Percentiles rank a stretch among this genome's conserved stretches.
Evolutionary conservation across 2,329 filamentous ascomycete species (phyloP).

Genomic region (Paracoccidioides brasiliensis): DNA sequence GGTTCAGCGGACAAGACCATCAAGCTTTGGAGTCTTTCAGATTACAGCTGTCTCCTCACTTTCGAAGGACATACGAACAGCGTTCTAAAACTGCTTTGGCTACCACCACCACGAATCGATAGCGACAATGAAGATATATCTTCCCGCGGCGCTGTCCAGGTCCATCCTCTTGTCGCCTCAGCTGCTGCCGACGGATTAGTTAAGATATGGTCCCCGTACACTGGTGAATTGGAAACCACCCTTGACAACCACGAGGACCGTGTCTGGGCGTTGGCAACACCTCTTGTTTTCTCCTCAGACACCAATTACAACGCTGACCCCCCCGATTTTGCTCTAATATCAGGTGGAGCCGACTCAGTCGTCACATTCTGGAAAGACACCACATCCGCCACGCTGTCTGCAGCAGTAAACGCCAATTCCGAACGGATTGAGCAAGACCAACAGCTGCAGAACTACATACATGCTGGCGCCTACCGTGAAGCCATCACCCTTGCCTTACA

Average conservation of each 20-base stretch:
- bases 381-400: conserved; percentile 63
- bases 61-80: conserved; percentile 96
- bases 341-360: conserved; percentile 82
- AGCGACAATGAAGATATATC: conserved; percentile 20
- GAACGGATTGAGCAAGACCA: conserved; percentile 88
- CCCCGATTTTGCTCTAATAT: conserved; percentile 60
- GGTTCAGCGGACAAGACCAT: conserved; percentile 93
- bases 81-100: conserved; percentile 85
- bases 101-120: conserved; percentile 40
- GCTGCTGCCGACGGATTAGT: conserved; percentile 90
- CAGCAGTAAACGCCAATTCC: conserved; percentile 58
- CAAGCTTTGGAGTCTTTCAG: conserved; percentile 83
- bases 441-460: conserved; percentile 82
- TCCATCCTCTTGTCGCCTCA: conserved; percentile 49
- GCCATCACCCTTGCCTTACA: conserved; percentile 85
- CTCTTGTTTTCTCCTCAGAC: conserved; percentile 26
- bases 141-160: conserved; percentile 19
- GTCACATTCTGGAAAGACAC: conserved; percentile 95
- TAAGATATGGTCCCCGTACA: conserved; percentile 86
- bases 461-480: conserved; percentile 75
- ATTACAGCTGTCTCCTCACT: conserved; percentile 84
- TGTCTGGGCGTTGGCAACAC: conserved; percentile 80
- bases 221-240: conserved; percentile 73
- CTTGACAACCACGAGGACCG: conserved; percentile 95
- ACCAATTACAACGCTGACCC: conserved; percentile 19